Base-by-base conservation (phyloP, 2,329 filamentous ascomycete genomes). In the Neofusicoccum sp. region DNA sequence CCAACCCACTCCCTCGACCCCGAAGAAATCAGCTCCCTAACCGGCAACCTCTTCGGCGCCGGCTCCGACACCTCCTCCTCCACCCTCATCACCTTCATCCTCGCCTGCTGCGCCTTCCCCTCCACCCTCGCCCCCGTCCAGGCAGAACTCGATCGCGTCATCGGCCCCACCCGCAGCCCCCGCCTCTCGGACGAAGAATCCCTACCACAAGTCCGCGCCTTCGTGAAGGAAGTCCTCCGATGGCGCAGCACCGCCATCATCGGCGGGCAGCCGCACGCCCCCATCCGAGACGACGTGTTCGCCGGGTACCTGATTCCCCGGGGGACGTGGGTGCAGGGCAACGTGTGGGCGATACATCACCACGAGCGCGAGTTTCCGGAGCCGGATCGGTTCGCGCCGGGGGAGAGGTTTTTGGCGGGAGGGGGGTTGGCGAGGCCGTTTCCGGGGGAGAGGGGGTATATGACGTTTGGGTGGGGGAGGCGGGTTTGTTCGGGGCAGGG, bases 401-500 rank as follows among this genome's bases (percentile, higher is more conserved):
- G 20, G 20, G 64, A 60, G 26, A 45, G 70, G 3, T 75, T 69
- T 61, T 4, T 72, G 31, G 68, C 72, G 58, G 65, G 66, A 14
- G 62, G 65, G 49, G 73, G 67, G 66, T 1, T 43, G 34, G 61
- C 65, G 61, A 65, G 64, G 67, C 65, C 40, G 65, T 79, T 64
- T 57, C 69, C 71, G 0, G 69, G 71, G 1, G 75, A 82, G 65
- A 75, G 82, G 12, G 82, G 84, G 49, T 78, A 81, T 7, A 85
- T 82, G 68, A 78, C 76, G 0, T 86, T 84, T 59, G 84, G 84
- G 20, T 80, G 79, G 7, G 84, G 84, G 1, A 75, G 84, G 5
- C 76, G 84, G 26, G 78, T 86, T 44, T 87, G 85, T 68, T 83
- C 80, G 3, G 85, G 84, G 0, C 81, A 83, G 31, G 80, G 84